Conservation (phyloP, 257 asterid genomes). For the Thymus mandschuricus region DNA sequence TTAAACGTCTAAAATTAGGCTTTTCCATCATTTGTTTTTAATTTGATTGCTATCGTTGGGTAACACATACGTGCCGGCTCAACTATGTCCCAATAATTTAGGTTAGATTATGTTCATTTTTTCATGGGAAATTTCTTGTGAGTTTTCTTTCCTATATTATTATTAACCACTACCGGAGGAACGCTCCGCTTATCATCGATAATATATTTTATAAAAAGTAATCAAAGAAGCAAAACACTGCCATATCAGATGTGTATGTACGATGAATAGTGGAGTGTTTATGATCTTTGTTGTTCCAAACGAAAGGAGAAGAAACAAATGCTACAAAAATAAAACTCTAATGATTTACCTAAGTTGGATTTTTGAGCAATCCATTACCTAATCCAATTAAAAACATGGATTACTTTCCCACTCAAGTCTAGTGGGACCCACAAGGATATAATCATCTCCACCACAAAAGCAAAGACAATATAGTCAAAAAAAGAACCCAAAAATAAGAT, state of each 20-base stretch:
- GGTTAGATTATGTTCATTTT: background rate
- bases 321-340: background rate
- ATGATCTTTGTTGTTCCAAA: background rate
- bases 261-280: too few species aligned
- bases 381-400: background rate
- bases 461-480: conserved; percentile 10
- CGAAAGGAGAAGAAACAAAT: background rate
- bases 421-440: background rate
- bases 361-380: background rate
- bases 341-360: too few species aligned
- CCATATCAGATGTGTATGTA: too few species aligned
- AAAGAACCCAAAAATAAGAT: background rate
- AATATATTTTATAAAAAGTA: too few species aligned
- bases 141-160: too few species aligned
- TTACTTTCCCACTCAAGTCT: background rate
- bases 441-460: conserved; percentile 10
- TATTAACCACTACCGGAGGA: too few species aligned
- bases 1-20: conserved; percentile 1
- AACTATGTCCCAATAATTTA: background rate
- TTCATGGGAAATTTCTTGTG: too few species aligned
- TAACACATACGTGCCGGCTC: conserved; percentile 4
- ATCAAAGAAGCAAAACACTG: too few species aligned
- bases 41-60: background rate
- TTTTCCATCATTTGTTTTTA: background rate
- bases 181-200: too few species aligned